Base-by-base conservation (phyloP, 441 rosid genomes). In the Bocquillonia castaneifolia region DNA sequence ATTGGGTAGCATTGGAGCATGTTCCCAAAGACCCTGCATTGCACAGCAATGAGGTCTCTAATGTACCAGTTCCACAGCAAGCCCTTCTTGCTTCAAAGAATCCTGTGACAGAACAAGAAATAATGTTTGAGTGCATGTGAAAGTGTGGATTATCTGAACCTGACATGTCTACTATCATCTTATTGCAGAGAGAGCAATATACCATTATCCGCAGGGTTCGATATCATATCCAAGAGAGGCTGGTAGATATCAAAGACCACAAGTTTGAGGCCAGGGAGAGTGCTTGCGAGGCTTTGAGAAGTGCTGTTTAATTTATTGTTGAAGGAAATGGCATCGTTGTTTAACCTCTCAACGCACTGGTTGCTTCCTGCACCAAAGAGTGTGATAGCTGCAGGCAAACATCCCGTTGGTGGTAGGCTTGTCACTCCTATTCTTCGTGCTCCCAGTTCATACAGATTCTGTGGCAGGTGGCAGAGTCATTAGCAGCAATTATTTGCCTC, bases 371-470 rank as follows among this genome's bases (percentile, higher is more conserved):
- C 72, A 6, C 96, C 98, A 44, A 86, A 88, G 67, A 91, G 86
- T 34, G 93, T 88, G 78, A 92, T 83, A 37, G 94, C 94, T 69
- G 96, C 99, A 0, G 96, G 99, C 74, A 94, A 76, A 81, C 97
- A 92, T 60, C 99, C 97, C 15, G 80, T 75, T 59, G 98, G 99
- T 25, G 99, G 97, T 64, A 94, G 80, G 61, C 72, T 77, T 70
- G 93, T 90, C 73, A 88, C 94, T 67, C 97, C 98, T 8, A 90
- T 78, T 73, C 92, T 92, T 81, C 97, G 80, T 47, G 84, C 98
- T 80, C 98, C 97, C 57, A 82, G 72, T 68, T 72, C 79, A 67
- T 88, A 85, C 68, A 94, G 84, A 77, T 78, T 86, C 98, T 94
- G 89, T 80, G 57, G 71, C 71, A 73, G 60, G 17, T 34, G 8